Evolutionary conservation across 495 filamentous ascomycete species (phyloP).

Genomic region (Aspergillus nanangensis): DNA sequence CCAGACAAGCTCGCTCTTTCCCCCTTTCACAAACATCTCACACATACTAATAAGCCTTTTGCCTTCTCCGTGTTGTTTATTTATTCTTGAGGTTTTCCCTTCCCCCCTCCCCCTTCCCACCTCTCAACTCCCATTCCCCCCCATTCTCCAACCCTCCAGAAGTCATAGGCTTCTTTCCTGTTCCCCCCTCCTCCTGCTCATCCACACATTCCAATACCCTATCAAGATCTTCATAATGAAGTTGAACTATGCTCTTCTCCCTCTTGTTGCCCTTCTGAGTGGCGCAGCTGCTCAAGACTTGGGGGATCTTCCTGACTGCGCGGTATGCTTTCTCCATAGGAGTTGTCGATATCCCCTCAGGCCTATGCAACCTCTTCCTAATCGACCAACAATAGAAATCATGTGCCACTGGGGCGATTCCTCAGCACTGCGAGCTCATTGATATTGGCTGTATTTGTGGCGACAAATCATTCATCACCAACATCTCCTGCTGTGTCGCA

Average conservation of each 20-base stretch:
- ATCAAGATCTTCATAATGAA: slow-evolving; percentile 31
- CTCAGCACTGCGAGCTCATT: slow-evolving; percentile 45
- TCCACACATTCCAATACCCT: background rate
- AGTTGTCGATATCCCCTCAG: too few relatives aligned
- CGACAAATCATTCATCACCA: slow-evolving; percentile 50
- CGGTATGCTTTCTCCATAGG: slow-evolving; percentile 18
- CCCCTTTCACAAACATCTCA: too few relatives aligned
- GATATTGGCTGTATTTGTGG: slow-evolving; percentile 68
- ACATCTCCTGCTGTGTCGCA: slow-evolving; percentile 65
- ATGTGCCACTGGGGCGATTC: slow-evolving; percentile 48
- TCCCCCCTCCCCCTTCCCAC: background rate
- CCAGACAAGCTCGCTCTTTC: too few relatives aligned
- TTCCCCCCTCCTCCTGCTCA: too few relatives aligned
- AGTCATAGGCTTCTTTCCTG: too few relatives aligned
- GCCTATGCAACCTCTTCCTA: background rate
- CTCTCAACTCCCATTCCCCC: background rate
- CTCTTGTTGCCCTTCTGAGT: slow-evolving; percentile 26
- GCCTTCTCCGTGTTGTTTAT: background rate
- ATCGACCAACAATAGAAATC: slow-evolving; percentile 32
- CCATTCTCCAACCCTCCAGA: background rate
- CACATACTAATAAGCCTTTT: too few relatives aligned
- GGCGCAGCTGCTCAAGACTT: slow-evolving; percentile 37
- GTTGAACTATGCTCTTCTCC: slow-evolving; percentile 23
- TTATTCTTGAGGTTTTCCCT: background rate
- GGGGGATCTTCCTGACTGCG: slow-evolving; percentile 47